phyloP scores from a whole-genome alignment of 768 basidiomycete genomes.

The Russula sp. region DNA sequence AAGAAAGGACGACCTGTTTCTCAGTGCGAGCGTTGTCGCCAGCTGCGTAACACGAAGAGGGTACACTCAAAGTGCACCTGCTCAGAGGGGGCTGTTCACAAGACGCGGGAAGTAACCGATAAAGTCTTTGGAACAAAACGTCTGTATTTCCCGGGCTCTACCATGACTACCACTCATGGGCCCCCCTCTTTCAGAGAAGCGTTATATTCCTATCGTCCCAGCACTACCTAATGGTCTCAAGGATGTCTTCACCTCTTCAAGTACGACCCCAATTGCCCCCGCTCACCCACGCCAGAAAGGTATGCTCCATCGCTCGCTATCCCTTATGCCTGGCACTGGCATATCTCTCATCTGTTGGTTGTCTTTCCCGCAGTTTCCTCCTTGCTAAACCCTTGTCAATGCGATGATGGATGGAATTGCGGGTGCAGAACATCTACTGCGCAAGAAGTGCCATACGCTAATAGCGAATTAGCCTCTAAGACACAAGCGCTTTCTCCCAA shows the following conservation, averaged over 20 bases:
- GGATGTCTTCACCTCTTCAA: constrained; percentile 11
- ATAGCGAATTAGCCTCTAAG: constrained; percentile 6
- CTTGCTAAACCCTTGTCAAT: constrained; percentile 20
- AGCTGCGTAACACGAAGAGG: constrained; percentile 19
- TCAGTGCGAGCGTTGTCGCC: constrained; percentile 22
- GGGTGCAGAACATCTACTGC: constrained; percentile 2
- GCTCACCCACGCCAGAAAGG: constrained; percentile 21
- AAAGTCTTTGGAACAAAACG: constrained; percentile 23
- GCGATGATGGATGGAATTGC: constrained; percentile 18
- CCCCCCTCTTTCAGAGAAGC: constrained; percentile 16
- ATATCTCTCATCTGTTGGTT: neutral
- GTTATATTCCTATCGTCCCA: constrained; percentile 22
- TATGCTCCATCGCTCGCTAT: neutral
- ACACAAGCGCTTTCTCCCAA: neutral
- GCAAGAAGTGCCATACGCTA: neutral
- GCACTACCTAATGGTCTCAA: constrained; percentile 22
- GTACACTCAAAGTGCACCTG: constrained; percentile 23
- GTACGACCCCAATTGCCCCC: neutral
- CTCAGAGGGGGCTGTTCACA: constrained; percentile 8
- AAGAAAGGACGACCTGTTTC: constrained; percentile 23
- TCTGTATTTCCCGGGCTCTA: neutral
- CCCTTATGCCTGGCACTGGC: neutral
- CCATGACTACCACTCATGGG: neutral
- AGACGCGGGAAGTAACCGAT: constrained; percentile 11
- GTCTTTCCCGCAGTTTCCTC: constrained; percentile 13